Conservation (phyloP, 108 stramenopile genomes). For the Cyclotella choctawhatcheeana region DNA sequence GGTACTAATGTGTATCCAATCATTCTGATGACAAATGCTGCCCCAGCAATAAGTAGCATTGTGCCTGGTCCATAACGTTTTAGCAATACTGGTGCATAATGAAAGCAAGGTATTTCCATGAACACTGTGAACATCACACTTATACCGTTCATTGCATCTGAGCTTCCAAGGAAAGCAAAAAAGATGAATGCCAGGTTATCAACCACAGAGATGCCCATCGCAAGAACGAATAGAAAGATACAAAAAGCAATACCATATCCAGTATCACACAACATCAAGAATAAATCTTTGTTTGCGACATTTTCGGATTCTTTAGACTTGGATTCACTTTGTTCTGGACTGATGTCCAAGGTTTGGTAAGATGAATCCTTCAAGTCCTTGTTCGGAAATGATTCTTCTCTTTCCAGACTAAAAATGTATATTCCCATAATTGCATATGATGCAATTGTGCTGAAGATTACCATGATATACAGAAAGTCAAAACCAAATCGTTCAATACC, state of each 20-base stretch:
- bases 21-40: constrained; percentile 63
- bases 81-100: constrained; percentile 57
- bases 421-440: constrained; percentile 23
- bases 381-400: constrained; percentile 34
- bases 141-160: constrained; percentile 54
- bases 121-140: constrained; percentile 72
- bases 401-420: constrained; percentile 35
- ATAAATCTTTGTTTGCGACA: constrained; percentile 22
- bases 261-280: constrained; percentile 24
- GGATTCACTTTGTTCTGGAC: neutral
- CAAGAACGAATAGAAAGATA: constrained; percentile 44
- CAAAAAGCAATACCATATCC: constrained; percentile 43
- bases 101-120: constrained; percentile 75
- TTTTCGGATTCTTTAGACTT: neutral
- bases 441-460: constrained; percentile 31
- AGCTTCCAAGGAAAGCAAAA: constrained; percentile 60
- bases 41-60: constrained; percentile 54
- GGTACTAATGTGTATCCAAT: constrained; percentile 71
- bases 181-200: constrained; percentile 70
- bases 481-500: constrained; percentile 58
- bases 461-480: constrained; percentile 46
- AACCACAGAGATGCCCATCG: constrained; percentile 60
- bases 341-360: neutral
- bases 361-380: neutral
- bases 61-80: constrained; percentile 41